Evolutionary conservation across 805 yeast species (phyloP).

Genomic region (Cyberlindnera mrakii): DNA sequence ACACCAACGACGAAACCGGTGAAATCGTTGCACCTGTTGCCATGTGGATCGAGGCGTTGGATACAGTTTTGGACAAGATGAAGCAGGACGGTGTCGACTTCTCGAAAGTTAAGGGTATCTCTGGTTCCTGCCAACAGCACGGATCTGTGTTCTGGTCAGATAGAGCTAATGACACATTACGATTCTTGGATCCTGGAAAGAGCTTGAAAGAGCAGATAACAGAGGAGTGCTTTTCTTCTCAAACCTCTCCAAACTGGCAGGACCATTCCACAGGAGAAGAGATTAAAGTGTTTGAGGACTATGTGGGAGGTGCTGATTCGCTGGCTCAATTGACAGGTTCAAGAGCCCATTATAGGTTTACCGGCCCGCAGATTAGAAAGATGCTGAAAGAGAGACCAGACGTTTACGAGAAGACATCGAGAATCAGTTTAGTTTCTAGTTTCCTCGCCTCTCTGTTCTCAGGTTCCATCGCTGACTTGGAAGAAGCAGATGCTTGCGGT

Average conservation of each 20-base stretch:
- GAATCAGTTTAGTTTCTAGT: conserved; percentile 72
- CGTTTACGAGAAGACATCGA: conserved; percentile 46
- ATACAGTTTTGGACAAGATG: conserved; percentile 51
- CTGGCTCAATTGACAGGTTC: conserved; percentile 76
- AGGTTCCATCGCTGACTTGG: conserved; percentile 60
- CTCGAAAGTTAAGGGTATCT: conserved; percentile 51
- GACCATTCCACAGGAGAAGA: conserved; percentile 82
- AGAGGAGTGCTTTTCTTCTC: conserved; percentile 51
- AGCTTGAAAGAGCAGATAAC: conserved; percentile 41
- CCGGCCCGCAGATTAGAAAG: conserved; percentile 88
- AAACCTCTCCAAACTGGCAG: conserved; percentile 87
- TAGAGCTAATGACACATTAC: conserved; percentile 37
- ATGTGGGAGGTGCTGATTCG: conserved; percentile 51
- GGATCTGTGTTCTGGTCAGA: conserved; percentile 81
- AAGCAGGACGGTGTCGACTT: conserved; percentile 49
- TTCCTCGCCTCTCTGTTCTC: conserved; percentile 68
- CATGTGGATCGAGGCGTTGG: conserved; percentile 88
- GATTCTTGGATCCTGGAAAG: conserved; percentile 26
- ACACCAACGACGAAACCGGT: conserved; percentile 43
- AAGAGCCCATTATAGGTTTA: conserved; percentile 81
- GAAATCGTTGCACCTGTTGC: conserved; percentile 73
- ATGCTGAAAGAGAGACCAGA: conserved; percentile 47
- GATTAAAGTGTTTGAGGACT: conserved; percentile 51
- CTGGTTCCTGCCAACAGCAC: conserved; percentile 91
- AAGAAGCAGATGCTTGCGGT: conserved; percentile 88